These are phyloP conservation scores for Barbatosphaeria neglecta DNA, from an alignment of 495 filamentous ascomycete species.

Conservation along the genomic window DNA sequence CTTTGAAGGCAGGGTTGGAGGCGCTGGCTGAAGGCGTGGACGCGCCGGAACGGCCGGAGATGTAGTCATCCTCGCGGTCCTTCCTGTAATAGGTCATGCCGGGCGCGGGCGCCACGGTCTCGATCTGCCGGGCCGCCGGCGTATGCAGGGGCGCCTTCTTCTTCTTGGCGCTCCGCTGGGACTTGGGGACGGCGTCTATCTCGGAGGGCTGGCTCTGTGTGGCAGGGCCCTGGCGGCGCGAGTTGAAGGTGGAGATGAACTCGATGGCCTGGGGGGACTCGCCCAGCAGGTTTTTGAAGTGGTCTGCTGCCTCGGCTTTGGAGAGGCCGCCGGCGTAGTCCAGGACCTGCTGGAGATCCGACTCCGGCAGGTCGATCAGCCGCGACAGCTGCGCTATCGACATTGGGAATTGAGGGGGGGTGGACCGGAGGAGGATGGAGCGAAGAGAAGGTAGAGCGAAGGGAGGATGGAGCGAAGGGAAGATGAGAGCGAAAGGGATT, in stretches of 20 bases:
- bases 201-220: slow-evolving; percentile 12
- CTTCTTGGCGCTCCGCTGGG: slow-evolving; percentile 30
- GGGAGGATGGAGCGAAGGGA: too few relatives aligned
- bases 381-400: slow-evolving; percentile 59
- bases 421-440: too few relatives aligned
- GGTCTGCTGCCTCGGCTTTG: slow-evolving; percentile 62
- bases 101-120: slow-evolving; percentile 19
- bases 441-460: too few relatives aligned
- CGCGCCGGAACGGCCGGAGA: slow-evolving; percentile 18
- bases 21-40: slow-evolving; percentile 16
- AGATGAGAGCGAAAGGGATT: too few relatives aligned
- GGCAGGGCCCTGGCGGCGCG: slow-evolving; percentile 40
- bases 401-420: too few relatives aligned
- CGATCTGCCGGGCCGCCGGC: slow-evolving; percentile 57
- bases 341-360: slow-evolving; percentile 69
- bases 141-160: slow-evolving; percentile 51
- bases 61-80: slow-evolving; percentile 26
- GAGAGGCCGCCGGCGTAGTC: slow-evolving; percentile 62
- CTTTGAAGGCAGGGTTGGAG: slow-evolving; percentile 22
- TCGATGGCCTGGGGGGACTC: slow-evolving; percentile 76
- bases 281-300: slow-evolving; percentile 81
- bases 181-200: slow-evolving; percentile 20
- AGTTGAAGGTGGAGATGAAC: slow-evolving; percentile 87
- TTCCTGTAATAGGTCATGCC: slow-evolving; percentile 33
- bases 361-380: slow-evolving; percentile 73